These are phyloP conservation scores for Hysterium pulicare DNA, from an alignment of 2,329 filamentous ascomycete species.

Conservation along the genomic window DNA sequence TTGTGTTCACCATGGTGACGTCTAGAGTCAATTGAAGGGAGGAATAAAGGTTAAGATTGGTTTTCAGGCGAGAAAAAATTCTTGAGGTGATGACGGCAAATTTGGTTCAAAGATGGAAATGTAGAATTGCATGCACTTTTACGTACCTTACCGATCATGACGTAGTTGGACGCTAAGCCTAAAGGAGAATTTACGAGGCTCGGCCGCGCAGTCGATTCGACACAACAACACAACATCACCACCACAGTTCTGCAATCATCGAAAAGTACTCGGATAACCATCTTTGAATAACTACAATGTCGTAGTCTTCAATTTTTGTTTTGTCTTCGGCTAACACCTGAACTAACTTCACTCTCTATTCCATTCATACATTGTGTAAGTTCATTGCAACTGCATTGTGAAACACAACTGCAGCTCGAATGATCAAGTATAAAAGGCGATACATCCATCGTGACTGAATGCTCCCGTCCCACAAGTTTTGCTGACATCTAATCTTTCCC, in stretches of 20 bases:
- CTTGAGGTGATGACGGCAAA: no score
- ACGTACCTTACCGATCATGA: not conserved
- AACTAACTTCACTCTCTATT: no score
- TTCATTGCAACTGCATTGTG: no score
- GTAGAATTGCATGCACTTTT: not conserved
- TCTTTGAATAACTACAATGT: not conserved
- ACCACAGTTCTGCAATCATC: not conserved
- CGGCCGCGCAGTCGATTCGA: not conserved
- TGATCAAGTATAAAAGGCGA: no score
- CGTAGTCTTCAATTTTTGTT: not conserved
- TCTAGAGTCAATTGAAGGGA: not conserved
- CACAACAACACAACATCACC: not conserved
- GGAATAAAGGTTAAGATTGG: not conserved
- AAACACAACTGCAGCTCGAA: no score
- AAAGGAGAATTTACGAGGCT: not conserved
- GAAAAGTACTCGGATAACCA: not conserved
- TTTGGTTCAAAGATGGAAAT: not conserved
- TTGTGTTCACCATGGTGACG: constrained; percentile 41
- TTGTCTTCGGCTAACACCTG: no score
- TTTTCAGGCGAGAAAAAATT: no score
- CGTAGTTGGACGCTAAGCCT: not conserved
- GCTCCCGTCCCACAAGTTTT: no score
- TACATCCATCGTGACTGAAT: no score
- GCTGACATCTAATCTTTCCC: no score
- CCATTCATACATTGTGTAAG: no score